Evolutionary conservation across 2,329 filamentous ascomycete genomes (phyloP).

Genomic region (Fusarium foetens): DNA sequence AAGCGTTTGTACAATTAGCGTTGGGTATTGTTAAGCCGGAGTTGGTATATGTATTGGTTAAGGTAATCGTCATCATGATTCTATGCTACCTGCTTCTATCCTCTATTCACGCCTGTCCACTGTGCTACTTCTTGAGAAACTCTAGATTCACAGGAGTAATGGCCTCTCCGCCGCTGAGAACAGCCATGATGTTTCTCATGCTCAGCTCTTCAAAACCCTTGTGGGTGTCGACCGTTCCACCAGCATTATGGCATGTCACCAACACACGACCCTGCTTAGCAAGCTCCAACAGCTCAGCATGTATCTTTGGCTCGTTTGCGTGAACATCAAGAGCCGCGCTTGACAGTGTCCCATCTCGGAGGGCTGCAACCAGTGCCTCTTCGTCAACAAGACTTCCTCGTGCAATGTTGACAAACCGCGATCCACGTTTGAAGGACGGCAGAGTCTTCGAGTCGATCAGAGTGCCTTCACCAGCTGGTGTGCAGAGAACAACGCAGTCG

Average conservation of each 20-base stretch:
- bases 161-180: constrained; percentile 61
- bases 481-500: constrained; percentile 72
- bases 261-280: constrained; percentile 59
- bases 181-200: constrained; percentile 73
- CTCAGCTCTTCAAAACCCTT: constrained; percentile 73
- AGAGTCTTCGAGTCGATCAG: constrained; percentile 63
- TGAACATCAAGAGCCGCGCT: constrained; percentile 73
- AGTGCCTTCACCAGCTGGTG: constrained; percentile 59
- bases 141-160: constrained; percentile 73
- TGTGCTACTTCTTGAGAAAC: constrained; percentile 50
- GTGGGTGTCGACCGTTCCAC: constrained; percentile 73
- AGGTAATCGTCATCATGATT: neutral
- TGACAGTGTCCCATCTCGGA: constrained; percentile 62
- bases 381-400: constrained; percentile 73
- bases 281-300: constrained; percentile 56
- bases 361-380: constrained; percentile 67
- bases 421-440: constrained; percentile 61
- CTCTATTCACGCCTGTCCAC: neutral
- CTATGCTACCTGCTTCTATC: neutral
- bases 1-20: constrained; percentile 1
- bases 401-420: constrained; percentile 73
- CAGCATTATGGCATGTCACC: constrained; percentile 74
- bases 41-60: constrained; percentile 25
- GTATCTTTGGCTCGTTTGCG: constrained; percentile 66
- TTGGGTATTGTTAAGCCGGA: constrained; percentile 30